These are phyloP conservation scores for Aureobasidium sp. DNA, from an alignment of 2,329 filamentous ascomycete species.

Conservation along the genomic window DNA sequence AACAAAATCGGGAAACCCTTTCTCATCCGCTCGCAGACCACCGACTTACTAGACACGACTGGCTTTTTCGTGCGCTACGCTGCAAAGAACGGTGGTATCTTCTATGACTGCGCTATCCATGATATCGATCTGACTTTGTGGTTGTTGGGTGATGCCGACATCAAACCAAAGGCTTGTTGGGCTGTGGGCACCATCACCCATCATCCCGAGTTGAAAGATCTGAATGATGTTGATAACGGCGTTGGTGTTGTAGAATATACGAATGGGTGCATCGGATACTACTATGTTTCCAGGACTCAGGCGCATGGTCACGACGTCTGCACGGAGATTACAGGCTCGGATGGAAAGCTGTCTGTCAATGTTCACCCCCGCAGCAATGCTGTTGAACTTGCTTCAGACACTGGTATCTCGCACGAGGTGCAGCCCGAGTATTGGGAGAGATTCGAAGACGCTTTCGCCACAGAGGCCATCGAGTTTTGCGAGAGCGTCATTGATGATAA, in stretches of 20 bases:
- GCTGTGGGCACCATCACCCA: conserved; percentile 54
- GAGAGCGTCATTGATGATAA: conserved; percentile 52
- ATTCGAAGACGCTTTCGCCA: conserved; percentile 56
- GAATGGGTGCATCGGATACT: conserved; percentile 56
- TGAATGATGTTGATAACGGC: conserved; percentile 56
- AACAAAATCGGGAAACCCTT: conserved; percentile 33
- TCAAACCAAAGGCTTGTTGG: conserved; percentile 48
- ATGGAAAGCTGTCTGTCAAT: conserved; percentile 57
- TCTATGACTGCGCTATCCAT: conserved; percentile 35
- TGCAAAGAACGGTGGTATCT: conserved; percentile 30
- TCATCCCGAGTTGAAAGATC: conserved; percentile 49
- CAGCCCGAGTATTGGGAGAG: conserved; percentile 56
- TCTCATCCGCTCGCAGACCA: conserved; percentile 36
- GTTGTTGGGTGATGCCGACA: conserved; percentile 35
- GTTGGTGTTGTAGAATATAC: conserved; percentile 60
- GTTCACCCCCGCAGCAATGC: conserved; percentile 49
- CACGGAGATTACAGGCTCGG: conserved; percentile 60
- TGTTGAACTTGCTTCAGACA: conserved; percentile 48
- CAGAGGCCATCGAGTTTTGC: conserved; percentile 57
- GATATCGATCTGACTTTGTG: conserved; percentile 35
- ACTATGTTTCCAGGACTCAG: conserved; percentile 62
- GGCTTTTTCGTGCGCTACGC: conserved; percentile 19
- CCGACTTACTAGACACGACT: conserved; percentile 32
- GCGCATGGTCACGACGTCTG: conserved; percentile 60
- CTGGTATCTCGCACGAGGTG: conserved; percentile 53